These are phyloP conservation scores for Flaveria brownii DNA, from an alignment of 129 eudicot species.

Conservation along the genomic window DNA sequence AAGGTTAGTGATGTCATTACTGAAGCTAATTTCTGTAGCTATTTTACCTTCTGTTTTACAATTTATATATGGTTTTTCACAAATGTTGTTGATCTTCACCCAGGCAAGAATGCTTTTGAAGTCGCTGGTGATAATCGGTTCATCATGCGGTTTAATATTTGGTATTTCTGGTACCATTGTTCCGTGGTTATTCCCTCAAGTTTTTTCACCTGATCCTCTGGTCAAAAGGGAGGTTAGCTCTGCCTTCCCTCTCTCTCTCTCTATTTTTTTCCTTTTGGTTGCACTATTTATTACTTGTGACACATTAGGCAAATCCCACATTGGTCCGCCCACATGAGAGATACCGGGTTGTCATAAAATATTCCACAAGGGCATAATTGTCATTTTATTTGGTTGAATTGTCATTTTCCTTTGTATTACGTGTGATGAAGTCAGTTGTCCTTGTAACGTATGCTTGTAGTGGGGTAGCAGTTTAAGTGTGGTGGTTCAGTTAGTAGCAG, in stretches of 20 bases:
- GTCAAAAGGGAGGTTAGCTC: slow-evolving; percentile 67
- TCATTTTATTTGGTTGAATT: no score
- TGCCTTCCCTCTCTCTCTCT: background rate
- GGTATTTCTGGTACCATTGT: slow-evolving; percentile 70
- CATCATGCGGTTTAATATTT: slow-evolving; percentile 60
- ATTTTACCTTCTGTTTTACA: background rate
- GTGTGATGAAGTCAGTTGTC: no score
- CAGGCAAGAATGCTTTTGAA: slow-evolving; percentile 79
- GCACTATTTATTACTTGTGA: background rate
- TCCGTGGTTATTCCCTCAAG: slow-evolving; percentile 75
- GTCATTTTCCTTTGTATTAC: no score
- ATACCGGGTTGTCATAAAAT: background rate
- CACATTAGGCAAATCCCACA: background rate
- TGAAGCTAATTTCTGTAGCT: slow-evolving; percentile 12
- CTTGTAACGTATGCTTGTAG: no score
- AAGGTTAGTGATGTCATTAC: slow-evolving; percentile 40
- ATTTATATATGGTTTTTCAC: background rate
- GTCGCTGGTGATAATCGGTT: slow-evolving; percentile 81
- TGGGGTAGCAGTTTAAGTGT: no score
- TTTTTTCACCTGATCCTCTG: slow-evolving; percentile 76
- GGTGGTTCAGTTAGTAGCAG: no score
- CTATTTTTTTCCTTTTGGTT: background rate
- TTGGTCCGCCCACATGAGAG: background rate
- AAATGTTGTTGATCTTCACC: slow-evolving; percentile 10
- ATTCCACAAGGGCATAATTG: no score